A percentile compares a stretch with the other conserved stretches of the same genome.
These are phyloP conservation scores for Fusarium globosum DNA, from an alignment of 2,329 filamentous ascomycete species.

Conservation along the genomic window DNA sequence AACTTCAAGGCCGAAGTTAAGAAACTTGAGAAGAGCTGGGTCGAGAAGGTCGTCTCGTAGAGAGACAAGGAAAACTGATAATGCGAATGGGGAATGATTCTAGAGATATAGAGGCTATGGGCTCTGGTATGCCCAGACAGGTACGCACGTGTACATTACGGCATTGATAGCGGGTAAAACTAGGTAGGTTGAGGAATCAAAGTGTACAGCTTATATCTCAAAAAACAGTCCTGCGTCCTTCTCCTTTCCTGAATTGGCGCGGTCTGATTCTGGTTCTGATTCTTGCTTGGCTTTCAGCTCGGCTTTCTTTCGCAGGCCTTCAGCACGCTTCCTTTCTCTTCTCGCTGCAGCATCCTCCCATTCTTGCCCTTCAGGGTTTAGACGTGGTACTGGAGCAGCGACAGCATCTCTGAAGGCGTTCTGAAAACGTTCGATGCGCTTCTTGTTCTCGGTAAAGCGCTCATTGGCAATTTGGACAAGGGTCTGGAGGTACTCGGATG, in stretches of 20 bases:
- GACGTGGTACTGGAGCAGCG: slow-evolving; percentile 38
- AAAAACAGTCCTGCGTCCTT: slow-evolving; percentile 34
- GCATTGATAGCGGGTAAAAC: slow-evolving; percentile 47
- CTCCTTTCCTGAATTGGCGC: slow-evolving; percentile 29
- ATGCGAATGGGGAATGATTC: slow-evolving; percentile 14
- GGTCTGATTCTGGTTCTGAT: slow-evolving; percentile 8
- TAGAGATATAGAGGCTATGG: slow-evolving; percentile 34
- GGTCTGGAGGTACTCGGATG: slow-evolving; percentile 72
- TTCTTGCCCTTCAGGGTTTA: slow-evolving; percentile 52
- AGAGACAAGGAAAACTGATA: slow-evolving; percentile 1
- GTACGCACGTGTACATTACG: slow-evolving; percentile 49
- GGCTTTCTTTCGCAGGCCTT: slow-evolving; percentile 66
- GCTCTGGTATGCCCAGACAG: slow-evolving; percentile 24
- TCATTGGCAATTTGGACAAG: slow-evolving; percentile 79
- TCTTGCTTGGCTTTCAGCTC: slow-evolving; percentile 49
- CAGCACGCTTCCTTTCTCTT: slow-evolving; percentile 66
- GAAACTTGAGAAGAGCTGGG: slow-evolving; percentile 86
- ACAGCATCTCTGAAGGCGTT: slow-evolving; percentile 57
- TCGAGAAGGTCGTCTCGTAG: slow-evolving; percentile 78
- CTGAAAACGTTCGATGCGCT: slow-evolving; percentile 74
- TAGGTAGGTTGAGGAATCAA: slow-evolving; percentile 41
- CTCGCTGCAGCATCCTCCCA: slow-evolving; percentile 67
- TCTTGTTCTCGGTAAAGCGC: slow-evolving; percentile 75
- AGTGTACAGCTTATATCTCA: slow-evolving; percentile 44
- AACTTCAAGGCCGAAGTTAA: slow-evolving; percentile 90